Conservation (phyloP, 129 eudicot genomes). For the Deinandra increscens region DNA sequence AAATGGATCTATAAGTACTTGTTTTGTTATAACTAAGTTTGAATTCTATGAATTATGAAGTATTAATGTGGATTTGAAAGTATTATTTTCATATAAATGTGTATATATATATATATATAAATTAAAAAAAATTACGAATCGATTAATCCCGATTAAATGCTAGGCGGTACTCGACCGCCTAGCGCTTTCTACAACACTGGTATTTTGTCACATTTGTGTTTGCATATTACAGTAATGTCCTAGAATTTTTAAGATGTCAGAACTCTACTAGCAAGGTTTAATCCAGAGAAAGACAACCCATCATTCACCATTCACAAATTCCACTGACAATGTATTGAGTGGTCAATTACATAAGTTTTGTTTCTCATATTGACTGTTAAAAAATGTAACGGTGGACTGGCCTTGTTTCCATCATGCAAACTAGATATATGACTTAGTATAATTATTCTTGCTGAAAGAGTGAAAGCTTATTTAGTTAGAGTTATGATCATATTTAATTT, state of each 20-base stretch:
- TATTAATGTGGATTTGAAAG: too few species aligned
- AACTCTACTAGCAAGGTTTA: slow-evolving; percentile 1
- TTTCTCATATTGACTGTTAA: not conserved
- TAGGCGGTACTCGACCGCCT: too few species aligned
- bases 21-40: too few species aligned
- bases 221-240: not conserved
- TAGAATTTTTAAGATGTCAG: not conserved
- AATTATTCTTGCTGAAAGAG: not conserved
- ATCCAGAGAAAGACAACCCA: not conserved
- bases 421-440: slow-evolving; percentile 3
- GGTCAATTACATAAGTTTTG: not conserved
- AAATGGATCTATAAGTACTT: too few species aligned
- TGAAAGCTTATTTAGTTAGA: slow-evolving; percentile 5
- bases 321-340: not conserved
- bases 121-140: too few species aligned
- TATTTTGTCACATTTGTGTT: not conserved
- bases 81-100: too few species aligned
- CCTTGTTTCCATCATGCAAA: not conserved
- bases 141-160: too few species aligned
- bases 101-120: too few species aligned
- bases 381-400: not conserved
- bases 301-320: not conserved
- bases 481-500: not conserved
- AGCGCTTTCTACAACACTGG: too few species aligned
- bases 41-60: too few species aligned